phyloP scores from a whole-genome alignment of 2,329 filamentous ascomycete genomes.

The Pseudomassariella vexata region DNA sequence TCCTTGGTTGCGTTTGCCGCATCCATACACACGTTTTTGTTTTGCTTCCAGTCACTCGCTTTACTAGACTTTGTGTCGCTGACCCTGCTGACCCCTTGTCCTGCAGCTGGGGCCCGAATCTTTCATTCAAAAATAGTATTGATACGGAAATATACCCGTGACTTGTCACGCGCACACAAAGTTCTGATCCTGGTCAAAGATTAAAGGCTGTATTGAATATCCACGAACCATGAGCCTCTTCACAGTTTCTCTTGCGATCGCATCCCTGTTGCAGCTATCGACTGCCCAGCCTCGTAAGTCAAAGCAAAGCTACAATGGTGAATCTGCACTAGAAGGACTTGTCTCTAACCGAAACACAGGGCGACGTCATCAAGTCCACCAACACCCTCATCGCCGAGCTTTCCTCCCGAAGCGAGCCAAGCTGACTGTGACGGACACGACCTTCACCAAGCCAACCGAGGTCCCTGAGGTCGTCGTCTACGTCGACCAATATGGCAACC shows the following conservation, averaged over 20 bases:
- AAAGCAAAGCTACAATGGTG: neutral
- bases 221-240: slow-evolving; percentile 36
- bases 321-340: slow-evolving; percentile 3
- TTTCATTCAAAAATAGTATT: too few species aligned
- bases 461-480: slow-evolving; percentile 49
- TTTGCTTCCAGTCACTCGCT: slow-evolving; percentile 13
- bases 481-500: slow-evolving; percentile 52
- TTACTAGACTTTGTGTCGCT: slow-evolving; percentile 12
- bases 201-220: slow-evolving; percentile 5
- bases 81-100: too few species aligned
- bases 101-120: too few species aligned
- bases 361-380: slow-evolving; percentile 24
- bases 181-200: too few species aligned
- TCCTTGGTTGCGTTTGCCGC: slow-evolving; percentile 8
- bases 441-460: slow-evolving; percentile 32
- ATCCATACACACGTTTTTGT: slow-evolving; percentile 10
- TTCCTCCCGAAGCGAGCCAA: slow-evolving; percentile 17
- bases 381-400: slow-evolving; percentile 24
- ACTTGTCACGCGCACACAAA: too few species aligned
- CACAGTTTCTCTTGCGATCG: slow-evolving; percentile 27
- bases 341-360: slow-evolving; percentile 11
- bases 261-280: slow-evolving; percentile 32
- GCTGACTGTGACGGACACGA: slow-evolving; percentile 29
- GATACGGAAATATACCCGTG: too few species aligned
- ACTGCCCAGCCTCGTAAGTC: slow-evolving; percentile 34